phyloP scores from a whole-genome alignment of 257 asterid genomes.

The Solanum ossicruentum region DNA sequence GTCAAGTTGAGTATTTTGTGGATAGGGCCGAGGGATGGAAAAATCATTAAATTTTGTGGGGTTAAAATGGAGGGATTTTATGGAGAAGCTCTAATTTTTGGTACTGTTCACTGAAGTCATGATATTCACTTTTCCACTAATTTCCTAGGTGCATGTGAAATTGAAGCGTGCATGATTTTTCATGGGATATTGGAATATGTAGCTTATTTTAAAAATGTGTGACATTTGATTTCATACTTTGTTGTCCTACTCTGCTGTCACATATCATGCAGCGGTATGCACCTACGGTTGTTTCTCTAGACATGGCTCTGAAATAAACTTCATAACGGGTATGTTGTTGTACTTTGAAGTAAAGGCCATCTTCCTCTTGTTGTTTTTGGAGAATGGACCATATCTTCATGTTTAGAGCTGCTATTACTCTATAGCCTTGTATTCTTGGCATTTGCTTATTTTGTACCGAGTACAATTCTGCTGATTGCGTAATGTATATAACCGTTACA shows the following conservation, averaged over 20 bases:
- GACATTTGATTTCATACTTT: neutral
- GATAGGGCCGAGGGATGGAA: neutral
- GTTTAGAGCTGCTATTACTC: neutral
- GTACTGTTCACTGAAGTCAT: neutral
- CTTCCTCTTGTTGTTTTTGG: neutral
- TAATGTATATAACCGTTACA: neutral
- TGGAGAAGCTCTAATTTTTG: neutral
- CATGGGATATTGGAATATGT: neutral
- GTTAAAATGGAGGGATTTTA: neutral
- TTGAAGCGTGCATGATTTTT: neutral
- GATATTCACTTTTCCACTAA: neutral
- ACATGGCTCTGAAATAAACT: neutral
- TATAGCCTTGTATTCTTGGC: neutral
- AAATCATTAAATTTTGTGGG: neutral
- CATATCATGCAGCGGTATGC: neutral
- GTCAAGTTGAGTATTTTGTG: neutral
- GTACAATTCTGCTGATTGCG: neutral
- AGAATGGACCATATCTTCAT: neutral
- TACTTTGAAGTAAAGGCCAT: neutral
- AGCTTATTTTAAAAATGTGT: neutral
- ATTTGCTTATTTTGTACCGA: neutral
- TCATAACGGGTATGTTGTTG: neutral
- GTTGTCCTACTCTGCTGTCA: neutral
- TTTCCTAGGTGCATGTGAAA: neutral
- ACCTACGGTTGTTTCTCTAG: neutral